Evolutionary conservation across 768 basidiomycete genomes (phyloP), one percentile per base, ranked within the genome.

Genomic region (Astraeus odoratus): DNA sequence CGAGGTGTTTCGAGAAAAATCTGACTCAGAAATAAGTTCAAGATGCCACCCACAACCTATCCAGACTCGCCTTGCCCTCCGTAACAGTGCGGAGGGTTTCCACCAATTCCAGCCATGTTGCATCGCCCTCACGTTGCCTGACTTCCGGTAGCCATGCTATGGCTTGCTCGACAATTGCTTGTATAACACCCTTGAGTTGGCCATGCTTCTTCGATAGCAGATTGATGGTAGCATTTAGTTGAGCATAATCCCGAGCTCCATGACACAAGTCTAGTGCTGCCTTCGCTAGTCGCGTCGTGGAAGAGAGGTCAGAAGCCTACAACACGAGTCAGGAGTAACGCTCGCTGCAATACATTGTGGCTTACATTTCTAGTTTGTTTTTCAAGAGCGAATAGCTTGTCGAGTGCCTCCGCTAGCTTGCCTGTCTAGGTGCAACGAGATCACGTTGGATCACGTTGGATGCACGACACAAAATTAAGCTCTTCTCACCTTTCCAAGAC

Each of bases 1-100:
- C 96, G 80, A 20, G 91, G 92, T 2, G 96, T 91, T 71, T 99
- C 96, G 39, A 99, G 72, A 72, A 93, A 97, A 51, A 99, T 91
- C 93, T 96, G 55, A 38, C 40, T 20, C 18, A 42, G 7, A 19
- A 8, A 44, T 35, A 30, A 43, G 43, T 42, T 23, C 10, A 46
- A 45, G 43, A 34, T n/a, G 43, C 12, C 36, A 12, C 24, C 15
- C 3, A 37, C 13, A 8, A 13, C 42, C 24, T 30, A 27, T 23
- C 19, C 4, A n/a, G 25, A 62, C 80, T 47, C 54, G 86, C 95
- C 81, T 98, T 99, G 42, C 96, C 96, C 70, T 99, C 96, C 0
- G 96, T 95, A 33, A 99, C 89, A 34, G 76, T 72, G 59, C 95
- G 78, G 53, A 99, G 64, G 4, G 92, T 95, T 67, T 94, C 84